Conservation (phyloP, 768 basidiomycete species). For the Suillus paluster region DNA sequence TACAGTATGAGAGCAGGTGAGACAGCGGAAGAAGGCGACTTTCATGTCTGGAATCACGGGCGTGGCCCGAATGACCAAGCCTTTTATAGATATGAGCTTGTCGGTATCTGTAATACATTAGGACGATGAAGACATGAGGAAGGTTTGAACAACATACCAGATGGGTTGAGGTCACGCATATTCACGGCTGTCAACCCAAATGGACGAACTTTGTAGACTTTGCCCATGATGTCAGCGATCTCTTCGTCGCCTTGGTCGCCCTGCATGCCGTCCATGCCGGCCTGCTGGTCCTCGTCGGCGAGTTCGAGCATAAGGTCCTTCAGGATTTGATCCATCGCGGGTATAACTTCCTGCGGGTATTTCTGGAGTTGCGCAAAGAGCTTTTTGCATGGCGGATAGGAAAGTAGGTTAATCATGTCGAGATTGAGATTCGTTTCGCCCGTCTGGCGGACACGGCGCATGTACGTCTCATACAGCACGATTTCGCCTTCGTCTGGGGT, state of each 20-base stretch:
- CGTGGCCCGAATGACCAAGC: conserved; percentile 95
- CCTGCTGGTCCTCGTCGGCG: conserved; percentile 79
- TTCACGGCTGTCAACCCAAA: conserved; percentile 84
- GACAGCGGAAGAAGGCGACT: conserved; percentile 96
- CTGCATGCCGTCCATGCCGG: conserved; percentile 73
- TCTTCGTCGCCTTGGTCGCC: conserved; percentile 81
- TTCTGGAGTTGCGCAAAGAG: conserved; percentile 83
- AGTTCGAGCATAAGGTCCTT: conserved; percentile 92
- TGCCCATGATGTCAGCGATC: conserved; percentile 84
- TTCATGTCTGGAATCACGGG: conserved; percentile 99
- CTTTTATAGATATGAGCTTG: conserved; percentile 95
- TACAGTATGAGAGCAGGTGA: conserved; percentile 94
- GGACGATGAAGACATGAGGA: neutral
- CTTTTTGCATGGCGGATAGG: conserved; percentile 86
- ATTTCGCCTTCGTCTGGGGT: conserved; percentile 72
- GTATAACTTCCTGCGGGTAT: conserved; percentile 97
- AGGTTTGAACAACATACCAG: conserved; percentile 53
- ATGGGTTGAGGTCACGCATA: conserved; percentile 95
- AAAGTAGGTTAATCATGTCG: conserved; percentile 82
- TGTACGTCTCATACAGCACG: conserved; percentile 76
- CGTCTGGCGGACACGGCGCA: conserved; percentile 86
- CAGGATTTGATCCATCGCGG: conserved; percentile 95
- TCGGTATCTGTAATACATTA: conserved; percentile 77
- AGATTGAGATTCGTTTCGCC: conserved; percentile 94
- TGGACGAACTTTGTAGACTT: conserved; percentile 92